Evolutionary conservation across 2,329 filamentous ascomycete species (phyloP).

Genomic region (Penicillium decumbens): DNA sequence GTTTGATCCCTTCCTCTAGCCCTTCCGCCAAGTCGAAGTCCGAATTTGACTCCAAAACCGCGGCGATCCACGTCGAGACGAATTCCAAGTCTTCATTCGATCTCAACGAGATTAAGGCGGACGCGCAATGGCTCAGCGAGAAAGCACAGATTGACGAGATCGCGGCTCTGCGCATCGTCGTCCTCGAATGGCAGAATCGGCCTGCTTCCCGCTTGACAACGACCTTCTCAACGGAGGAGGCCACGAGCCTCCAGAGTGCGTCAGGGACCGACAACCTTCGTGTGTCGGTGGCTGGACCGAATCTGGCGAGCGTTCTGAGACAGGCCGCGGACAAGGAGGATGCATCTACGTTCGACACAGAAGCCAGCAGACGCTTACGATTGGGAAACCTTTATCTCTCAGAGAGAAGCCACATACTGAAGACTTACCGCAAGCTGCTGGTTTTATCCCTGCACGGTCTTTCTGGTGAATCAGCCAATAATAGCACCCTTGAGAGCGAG

Average conservation of each 20-base stretch:
- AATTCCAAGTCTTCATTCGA: conserved; percentile 64
- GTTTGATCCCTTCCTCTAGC: conserved; percentile 62
- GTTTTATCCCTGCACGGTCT: conserved; percentile 29
- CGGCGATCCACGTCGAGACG: conserved; percentile 76
- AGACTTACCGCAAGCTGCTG: conserved; percentile 53
- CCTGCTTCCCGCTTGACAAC: conserved; percentile 67
- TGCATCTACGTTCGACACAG: conserved; percentile 54
- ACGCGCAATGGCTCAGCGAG: conserved; percentile 80
- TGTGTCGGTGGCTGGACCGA: conserved; percentile 50
- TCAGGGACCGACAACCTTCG: conserved; percentile 61
- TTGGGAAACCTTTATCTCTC: conserved; percentile 67
- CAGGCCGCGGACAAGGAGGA: conserved; percentile 26
- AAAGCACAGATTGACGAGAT: conserved; percentile 74
- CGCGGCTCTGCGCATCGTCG: conserved; percentile 70
- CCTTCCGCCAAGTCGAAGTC: conserved; percentile 61
- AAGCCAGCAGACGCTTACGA: conserved; percentile 60
- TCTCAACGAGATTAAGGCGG: conserved; percentile 73
- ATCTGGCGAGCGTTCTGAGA: conserved; percentile 34
- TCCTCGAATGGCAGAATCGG: conserved; percentile 79
- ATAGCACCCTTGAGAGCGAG: conserved; percentile 8
- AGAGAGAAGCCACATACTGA: conserved; percentile 65
- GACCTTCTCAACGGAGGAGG: conserved; percentile 72
- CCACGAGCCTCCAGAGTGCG: conserved; percentile 69
- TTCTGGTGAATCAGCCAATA: conserved; percentile 11
- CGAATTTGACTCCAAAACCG: conserved; percentile 76